Evolutionary conservation across 164 flowering plant species (phyloP).

Genomic region (Umbellularia californica): DNA sequence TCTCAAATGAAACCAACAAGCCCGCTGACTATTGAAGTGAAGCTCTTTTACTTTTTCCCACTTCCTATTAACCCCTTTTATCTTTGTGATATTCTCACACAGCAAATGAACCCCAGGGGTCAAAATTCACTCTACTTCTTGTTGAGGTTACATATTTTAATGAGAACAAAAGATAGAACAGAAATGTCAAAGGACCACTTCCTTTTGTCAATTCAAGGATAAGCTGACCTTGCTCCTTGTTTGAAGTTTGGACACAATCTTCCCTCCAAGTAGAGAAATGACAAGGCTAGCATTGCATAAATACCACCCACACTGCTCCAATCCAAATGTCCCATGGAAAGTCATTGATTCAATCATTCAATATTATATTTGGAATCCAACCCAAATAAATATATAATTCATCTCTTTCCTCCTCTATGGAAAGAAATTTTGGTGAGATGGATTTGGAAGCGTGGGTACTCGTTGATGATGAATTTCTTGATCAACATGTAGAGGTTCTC

Average conservation of each 20-base stretch:
- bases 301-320: constrained; percentile 1
- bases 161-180: constrained; percentile 5
- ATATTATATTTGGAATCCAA: neutral
- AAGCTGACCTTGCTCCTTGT: constrained; percentile 14
- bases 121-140: neutral
- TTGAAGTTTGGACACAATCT: constrained; percentile 13
- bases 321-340: constrained; percentile 19
- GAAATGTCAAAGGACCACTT: constrained; percentile 17
- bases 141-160: neutral
- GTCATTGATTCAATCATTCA: constrained; percentile 26
- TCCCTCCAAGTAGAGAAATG: constrained; percentile 21
- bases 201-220: constrained; percentile 15
- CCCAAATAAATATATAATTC: neutral
- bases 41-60: neutral
- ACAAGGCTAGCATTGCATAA: constrained; percentile 8
- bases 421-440: constrained; percentile 7
- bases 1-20: no score
- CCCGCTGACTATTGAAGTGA: no score
- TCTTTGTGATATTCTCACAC: neutral
- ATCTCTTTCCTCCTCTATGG: constrained; percentile 6
- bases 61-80: neutral
- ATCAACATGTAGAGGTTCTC: no score
- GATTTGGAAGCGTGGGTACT: constrained; percentile 9
- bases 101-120: neutral
- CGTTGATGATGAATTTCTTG: neutral